Base-by-base conservation (phyloP, 2,329 filamentous ascomycete genomes). In the Verticillium zaregamsianum region DNA sequence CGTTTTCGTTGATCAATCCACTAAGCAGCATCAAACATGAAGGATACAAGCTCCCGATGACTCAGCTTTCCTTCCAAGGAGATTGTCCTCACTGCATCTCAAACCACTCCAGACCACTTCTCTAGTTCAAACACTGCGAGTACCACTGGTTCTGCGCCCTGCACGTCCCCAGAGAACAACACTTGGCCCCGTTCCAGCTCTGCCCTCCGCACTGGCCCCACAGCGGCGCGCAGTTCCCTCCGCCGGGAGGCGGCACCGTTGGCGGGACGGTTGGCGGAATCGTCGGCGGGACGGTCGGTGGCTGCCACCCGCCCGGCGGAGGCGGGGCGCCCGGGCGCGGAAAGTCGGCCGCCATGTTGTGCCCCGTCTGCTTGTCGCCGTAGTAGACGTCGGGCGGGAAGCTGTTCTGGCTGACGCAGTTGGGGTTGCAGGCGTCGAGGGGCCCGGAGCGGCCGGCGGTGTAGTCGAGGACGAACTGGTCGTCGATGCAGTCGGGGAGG, bases 101-200 rank as follows among this genome's bases (percentile, higher is more conserved):
- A 28, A 28, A 11, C n/a, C 5, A 14, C 15, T 45, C 15, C 9
- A n/a, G 14, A 14, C 39, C 7, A 17, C 15, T 12, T 39, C n/a
- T 1, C 9, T 23, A 52, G 20, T 52, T 52, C 23, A 63, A 17
- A 37, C 65, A 67, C 60, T 67, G 65, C 23, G 62, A 64, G 62
- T 67, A 67, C 62, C 62, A 67, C 49, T 66, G 55, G 61, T 67
- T 67, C 40, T 40, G 35, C 3, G 45, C 61, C 39, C 55, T 55
- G 64, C 65, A 67, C 15, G 57, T 64, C 17, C 65, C 64, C n/a
- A 37, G 20, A 8, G 64, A 59, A 49, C 65, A 67, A 58, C 64
- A 66, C 32, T 49, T 67, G 23, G 66, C n/a, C 12, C 66, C 66
- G 15, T 32, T 64, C 55, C 59, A 67, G 37, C 62, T 61, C n/a